Evolutionary conservation across 2,329 filamentous ascomycete genomes (phyloP), one percentile per base, ranked within the genome.

Genomic region (Aspergillus oerlinghausenensis): DNA sequence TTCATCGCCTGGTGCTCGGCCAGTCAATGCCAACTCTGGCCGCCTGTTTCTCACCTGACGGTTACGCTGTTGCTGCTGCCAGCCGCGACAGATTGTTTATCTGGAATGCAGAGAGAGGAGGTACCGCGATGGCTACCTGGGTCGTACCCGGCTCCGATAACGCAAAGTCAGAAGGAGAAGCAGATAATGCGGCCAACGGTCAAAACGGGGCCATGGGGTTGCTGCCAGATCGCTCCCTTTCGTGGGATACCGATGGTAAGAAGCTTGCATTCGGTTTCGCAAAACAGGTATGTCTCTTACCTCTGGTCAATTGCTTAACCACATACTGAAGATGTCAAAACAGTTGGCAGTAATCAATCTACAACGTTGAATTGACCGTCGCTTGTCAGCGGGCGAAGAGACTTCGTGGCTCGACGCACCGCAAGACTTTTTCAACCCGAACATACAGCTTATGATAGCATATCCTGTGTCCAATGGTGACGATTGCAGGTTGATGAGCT

Each of bases 241-340:
- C 74, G 29, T 84, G 81, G 81, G 80, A 82, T 65, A 73, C 72
- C 11, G 78, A 82, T 65, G 80, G 80, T n/a, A 79, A 79, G 63
- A 80, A 76, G 62, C 70, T 84, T 55, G 79, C 77, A 1, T 79
- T 81, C 63, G 78, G 77, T 26, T 73, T 79, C 56, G 76, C 75
- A 29, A 76, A 74, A 60, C 76, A 80, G 75, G 80, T 82, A 70
- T 43, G 71, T 65, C 48, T 43, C 14, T 51, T 56, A 43, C 26
- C 21, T 25, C 42, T 45, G 51, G 42, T 58, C 54, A 57, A 40
- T 32, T 48, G n/a, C 40, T 14, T 9, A 11, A 21, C 49, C 43
- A 25, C 6, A 35, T 52, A 43, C 60, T 64, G 26, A 60, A 29
- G 7, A 26, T 32, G 14, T 11, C 29, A 19, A 9, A 42, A 45